Conservation (phyloP, 2,329 filamentous ascomycete species). For the Neocatenulostroma microsporum region DNA sequence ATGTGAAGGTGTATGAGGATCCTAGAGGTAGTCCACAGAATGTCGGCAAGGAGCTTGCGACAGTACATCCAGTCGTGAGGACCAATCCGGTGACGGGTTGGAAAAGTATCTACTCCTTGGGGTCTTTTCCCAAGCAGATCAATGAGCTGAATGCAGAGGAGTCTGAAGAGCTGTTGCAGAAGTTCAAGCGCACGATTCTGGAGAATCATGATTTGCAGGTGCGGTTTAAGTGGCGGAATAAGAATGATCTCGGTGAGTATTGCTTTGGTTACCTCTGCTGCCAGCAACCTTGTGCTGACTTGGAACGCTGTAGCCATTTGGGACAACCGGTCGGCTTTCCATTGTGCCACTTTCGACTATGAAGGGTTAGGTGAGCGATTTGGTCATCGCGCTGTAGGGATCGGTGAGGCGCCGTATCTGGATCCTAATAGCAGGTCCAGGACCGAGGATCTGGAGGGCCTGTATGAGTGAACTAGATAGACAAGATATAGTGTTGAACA, state of each 20-base stretch:
- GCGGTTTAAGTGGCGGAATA: conserved; percentile 55
- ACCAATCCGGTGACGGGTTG: conserved; percentile 56
- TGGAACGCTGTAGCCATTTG: conserved; percentile 49
- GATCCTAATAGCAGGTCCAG: conserved; percentile 45
- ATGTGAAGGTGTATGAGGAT: conserved; percentile 18
- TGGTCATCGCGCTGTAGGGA: conserved; percentile 44
- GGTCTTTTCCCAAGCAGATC: conserved; percentile 22
- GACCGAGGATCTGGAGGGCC: conserved; percentile 11
- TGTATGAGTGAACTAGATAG: not conserved
- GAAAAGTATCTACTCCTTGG: conserved; percentile 49
- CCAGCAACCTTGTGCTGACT: not conserved
- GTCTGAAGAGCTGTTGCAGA: conserved; percentile 35
- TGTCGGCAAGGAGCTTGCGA: conserved; percentile 42
- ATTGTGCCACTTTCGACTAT: conserved; percentile 58
- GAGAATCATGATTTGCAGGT: conserved; percentile 62
- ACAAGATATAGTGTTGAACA: not conserved
- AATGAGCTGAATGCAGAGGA: conserved; percentile 41
- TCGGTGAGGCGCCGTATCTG: conserved; percentile 49
- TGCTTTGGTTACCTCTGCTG: not conserved
- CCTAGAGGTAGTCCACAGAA: conserved; percentile 40
- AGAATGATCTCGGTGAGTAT: conserved; percentile 38
- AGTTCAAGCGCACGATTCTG: conserved; percentile 44
- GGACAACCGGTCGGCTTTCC: conserved; percentile 56
- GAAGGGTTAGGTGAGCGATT: conserved; percentile 44
- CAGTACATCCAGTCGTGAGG: conserved; percentile 49